A percentile compares a stretch with the other conserved stretches of the same genome.
Conservation (phyloP, 148 eudicot genomes). For the Bassia scoparia region DNA sequence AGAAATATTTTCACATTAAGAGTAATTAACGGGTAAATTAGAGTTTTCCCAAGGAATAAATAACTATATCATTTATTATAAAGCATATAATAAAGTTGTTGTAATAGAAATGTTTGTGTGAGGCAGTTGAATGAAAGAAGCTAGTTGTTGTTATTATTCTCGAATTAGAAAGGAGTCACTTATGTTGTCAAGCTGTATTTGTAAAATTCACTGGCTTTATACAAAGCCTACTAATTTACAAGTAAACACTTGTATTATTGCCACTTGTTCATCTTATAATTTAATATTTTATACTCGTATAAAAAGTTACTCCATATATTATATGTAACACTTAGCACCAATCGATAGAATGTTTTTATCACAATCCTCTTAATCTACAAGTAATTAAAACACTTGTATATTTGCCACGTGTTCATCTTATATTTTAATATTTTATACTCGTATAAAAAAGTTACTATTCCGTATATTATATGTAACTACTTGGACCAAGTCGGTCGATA, state of each 20-base stretch:
- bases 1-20: not conserved
- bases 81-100: not conserved
- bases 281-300: too few relatives aligned
- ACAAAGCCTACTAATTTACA: slow-evolving; percentile 13
- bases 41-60: slow-evolving; percentile 19
- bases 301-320: too few relatives aligned
- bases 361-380: too few relatives aligned
- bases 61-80: not conserved
- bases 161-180: slow-evolving; percentile 28
- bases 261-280: not conserved
- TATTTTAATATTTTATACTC: too few relatives aligned
- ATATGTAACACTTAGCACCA: too few relatives aligned
- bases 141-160: slow-evolving; percentile 8
- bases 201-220: slow-evolving; percentile 14
- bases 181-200: slow-evolving; percentile 19
- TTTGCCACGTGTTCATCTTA: too few relatives aligned
- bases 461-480: too few relatives aligned
- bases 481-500: too few relatives aligned
- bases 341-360: too few relatives aligned
- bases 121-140: not conserved
- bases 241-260: slow-evolving; percentile 13
- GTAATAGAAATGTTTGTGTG: slow-evolving; percentile 9
- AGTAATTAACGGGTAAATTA: slow-evolving; percentile 1
- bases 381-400: too few relatives aligned
- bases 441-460: too few relatives aligned